Evolutionary conservation across 805 yeast genomes (phyloP).

Genomic region (Sugiyamaella mastotermitis): DNA sequence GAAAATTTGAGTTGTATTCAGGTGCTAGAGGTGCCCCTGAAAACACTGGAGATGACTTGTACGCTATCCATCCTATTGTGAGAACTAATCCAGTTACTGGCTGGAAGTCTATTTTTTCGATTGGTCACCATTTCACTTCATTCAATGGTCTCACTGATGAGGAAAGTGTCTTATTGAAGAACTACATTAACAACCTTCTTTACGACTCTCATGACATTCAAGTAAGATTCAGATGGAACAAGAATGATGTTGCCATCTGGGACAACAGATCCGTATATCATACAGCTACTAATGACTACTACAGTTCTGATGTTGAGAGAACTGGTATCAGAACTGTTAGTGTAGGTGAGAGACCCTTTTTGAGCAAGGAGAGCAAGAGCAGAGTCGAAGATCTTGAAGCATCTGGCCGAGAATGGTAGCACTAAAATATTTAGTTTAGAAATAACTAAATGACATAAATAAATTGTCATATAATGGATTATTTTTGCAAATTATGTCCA

Average conservation of each 20-base stretch:
- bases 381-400: conserved; percentile 7
- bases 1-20: conserved; percentile 43
- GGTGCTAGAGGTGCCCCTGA: conserved; percentile 33
- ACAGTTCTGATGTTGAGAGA: conserved; percentile 19
- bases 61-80: conserved; percentile 43
- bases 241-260: conserved; percentile 53
- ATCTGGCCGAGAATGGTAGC: too few species aligned
- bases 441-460: too few species aligned
- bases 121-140: conserved; percentile 48
- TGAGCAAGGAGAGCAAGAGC: conserved; percentile 6
- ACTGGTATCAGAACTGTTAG: conserved; percentile 13
- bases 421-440: too few species aligned
- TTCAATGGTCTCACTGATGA: conserved; percentile 69
- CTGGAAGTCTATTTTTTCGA: conserved; percentile 51
- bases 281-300: conserved; percentile 47
- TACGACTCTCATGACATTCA: conserved; percentile 35
- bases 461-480: too few species aligned
- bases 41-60: conserved; percentile 41
- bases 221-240: conserved; percentile 48
- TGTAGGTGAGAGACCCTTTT: conserved; percentile 14
- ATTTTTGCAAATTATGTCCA: too few species aligned
- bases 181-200: conserved; percentile 42
- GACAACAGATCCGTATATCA: conserved; percentile 54
- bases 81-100: conserved; percentile 64
- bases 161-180: conserved; percentile 57